Conservation (phyloP, 305 asterid genomes). For the Nicotiana rustica region DNA sequence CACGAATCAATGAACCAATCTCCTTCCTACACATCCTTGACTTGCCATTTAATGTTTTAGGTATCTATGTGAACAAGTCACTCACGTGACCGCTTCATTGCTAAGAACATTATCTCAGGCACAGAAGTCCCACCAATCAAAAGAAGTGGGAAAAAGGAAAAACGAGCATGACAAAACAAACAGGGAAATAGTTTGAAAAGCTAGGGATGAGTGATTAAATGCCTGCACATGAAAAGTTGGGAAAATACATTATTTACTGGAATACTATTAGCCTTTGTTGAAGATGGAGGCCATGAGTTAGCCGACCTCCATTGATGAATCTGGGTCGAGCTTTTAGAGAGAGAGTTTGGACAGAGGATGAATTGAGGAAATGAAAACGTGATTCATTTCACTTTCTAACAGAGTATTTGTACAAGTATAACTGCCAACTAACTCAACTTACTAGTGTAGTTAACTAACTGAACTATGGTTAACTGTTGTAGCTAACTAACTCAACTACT, state of each 20-base stretch:
- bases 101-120: neutral
- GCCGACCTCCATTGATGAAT: no score
- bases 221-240: neutral
- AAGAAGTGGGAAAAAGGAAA: neutral
- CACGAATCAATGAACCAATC: neutral
- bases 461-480: no score
- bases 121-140: neutral
- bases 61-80: conserved; percentile 5
- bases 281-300: no score
- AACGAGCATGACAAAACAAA: neutral
- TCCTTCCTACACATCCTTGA: conserved; percentile 16
- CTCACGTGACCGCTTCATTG: neutral
- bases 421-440: no score
- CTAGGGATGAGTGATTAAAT: neutral
- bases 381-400: no score
- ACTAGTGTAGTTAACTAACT: no score
- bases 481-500: no score
- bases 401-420: no score
- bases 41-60: neutral
- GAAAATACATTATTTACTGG: conserved; percentile 3
- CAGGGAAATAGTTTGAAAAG: conserved; percentile 14
- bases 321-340: no score
- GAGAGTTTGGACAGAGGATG: no score
- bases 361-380: no score
- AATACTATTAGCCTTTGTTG: neutral